Conservation (phyloP, 2,329 filamentous ascomycete species). For the Trichoderma endophyticum region DNA sequence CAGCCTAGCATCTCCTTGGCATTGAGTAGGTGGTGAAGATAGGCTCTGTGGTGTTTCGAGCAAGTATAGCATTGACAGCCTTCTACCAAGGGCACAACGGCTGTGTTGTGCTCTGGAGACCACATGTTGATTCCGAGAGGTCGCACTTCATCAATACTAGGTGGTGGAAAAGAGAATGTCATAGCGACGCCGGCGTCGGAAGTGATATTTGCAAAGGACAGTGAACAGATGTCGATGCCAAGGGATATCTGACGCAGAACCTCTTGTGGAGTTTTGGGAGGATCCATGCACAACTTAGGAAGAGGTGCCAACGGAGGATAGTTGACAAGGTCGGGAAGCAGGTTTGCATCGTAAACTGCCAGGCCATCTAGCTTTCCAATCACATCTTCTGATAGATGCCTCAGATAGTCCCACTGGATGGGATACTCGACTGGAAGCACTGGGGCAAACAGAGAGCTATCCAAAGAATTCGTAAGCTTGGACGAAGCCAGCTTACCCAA, state of each 20-base stretch:
- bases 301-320: conserved; percentile 55
- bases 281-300: conserved; percentile 71
- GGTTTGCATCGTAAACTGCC: conserved; percentile 71
- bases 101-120: conserved; percentile 57
- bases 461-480: conserved; percentile 27
- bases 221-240: conserved; percentile 75
- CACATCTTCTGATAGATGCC: conserved; percentile 65
- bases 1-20: conserved; percentile 97
- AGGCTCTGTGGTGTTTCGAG: conserved; percentile 78
- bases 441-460: conserved; percentile 56
- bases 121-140: conserved; percentile 80
- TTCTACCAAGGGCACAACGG: conserved; percentile 58
- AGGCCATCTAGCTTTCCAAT: conserved; percentile 60
- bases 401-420: conserved; percentile 76
- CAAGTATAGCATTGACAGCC: conserved; percentile 82
- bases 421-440: conserved; percentile 72
- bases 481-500: conserved; percentile 39
- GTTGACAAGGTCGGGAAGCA: conserved; percentile 63
- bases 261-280: conserved; percentile 68
- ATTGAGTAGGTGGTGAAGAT: conserved; percentile 78
- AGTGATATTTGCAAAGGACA: conserved; percentile 69
- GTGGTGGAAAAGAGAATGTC: conserved; percentile 68
- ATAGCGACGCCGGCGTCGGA: conserved; percentile 87
- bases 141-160: conserved; percentile 21
- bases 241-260: conserved; percentile 71